Conservation (phyloP, 768 basidiomycete genomes). For the Fomitopsis serialis region DNA sequence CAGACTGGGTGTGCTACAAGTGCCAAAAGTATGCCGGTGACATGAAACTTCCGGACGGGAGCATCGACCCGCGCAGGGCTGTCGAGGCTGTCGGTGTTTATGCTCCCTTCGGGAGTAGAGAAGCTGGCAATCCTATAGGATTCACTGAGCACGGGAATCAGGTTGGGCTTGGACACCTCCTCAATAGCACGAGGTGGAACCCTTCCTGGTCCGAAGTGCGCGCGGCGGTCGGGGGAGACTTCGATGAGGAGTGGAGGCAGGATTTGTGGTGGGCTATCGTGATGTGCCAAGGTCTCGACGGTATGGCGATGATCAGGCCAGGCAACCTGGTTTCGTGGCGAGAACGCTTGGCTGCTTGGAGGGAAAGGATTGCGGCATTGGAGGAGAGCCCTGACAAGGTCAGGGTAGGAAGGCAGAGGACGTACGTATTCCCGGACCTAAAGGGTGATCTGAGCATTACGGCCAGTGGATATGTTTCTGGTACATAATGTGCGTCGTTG, state of each 20-base stretch:
- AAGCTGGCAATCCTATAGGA: neutral
- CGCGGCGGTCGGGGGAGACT: neutral
- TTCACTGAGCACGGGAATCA: neutral
- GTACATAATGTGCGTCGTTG: too few species aligned
- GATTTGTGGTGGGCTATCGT: neutral
- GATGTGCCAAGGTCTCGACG: neutral
- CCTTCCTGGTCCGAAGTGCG: neutral
- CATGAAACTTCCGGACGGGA: neutral
- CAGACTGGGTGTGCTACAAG: neutral
- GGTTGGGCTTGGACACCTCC: neutral
- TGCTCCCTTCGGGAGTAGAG: neutral
- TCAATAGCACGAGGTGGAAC: neutral
- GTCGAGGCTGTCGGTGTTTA: neutral
- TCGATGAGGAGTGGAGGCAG: neutral
- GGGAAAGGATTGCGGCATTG: neutral
- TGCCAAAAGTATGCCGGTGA: neutral
- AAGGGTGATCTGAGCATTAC: too few species aligned
- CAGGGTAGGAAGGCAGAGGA: too few species aligned
- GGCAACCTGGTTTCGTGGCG: neutral
- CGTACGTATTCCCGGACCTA: too few species aligned
- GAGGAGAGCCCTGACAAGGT: too few species aligned
- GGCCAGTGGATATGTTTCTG: too few species aligned
- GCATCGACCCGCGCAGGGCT: neutral
- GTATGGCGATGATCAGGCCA: neutral
- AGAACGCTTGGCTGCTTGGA: neutral